These are phyloP conservation scores for Penicillium sp. DNA, from an alignment of 2,329 filamentous ascomycete species.

Conservation along the genomic window DNA sequence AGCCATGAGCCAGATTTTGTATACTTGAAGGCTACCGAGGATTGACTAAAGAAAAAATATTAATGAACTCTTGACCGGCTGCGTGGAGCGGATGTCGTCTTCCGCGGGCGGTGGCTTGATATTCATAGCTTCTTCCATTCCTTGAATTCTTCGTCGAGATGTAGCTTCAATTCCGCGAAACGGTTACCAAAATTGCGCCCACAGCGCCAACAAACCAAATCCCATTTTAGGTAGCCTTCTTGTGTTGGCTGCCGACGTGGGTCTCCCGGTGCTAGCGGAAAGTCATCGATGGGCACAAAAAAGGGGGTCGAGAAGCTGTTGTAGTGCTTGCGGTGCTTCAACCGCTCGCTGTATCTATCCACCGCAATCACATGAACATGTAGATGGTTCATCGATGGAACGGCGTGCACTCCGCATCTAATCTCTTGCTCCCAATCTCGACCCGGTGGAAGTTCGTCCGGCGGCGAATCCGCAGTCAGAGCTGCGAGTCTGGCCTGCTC, in stretches of 20 bases:
- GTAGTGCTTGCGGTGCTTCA: conserved; percentile 84
- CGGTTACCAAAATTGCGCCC: conserved; percentile 64
- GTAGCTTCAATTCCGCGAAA: conserved; percentile 68
- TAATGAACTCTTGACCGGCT: background rate
- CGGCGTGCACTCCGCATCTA: conserved; percentile 72
- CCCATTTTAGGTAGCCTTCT: conserved; percentile 55
- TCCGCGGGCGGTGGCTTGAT: background rate
- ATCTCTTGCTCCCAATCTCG: conserved; percentile 75
- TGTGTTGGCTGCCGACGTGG: conserved; percentile 51
- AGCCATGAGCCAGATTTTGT: conserved; percentile 2
- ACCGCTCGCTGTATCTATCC: conserved; percentile 65
- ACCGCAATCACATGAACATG: conserved; percentile 82
- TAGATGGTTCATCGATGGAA: conserved; percentile 85
- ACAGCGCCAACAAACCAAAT: conserved; percentile 82
- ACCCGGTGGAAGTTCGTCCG: conserved; percentile 58
- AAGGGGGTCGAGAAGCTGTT: conserved; percentile 86
- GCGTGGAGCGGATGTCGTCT: background rate
- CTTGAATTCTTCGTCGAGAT: conserved; percentile 69
- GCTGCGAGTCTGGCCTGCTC: conserved; percentile 62
- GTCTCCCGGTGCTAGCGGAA: conserved; percentile 66
- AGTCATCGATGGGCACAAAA: conserved; percentile 70
- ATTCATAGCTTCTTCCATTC: conserved; percentile 62
- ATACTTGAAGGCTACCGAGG: conserved; percentile 3
- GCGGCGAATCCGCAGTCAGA: conserved; percentile 50
- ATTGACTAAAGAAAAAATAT: background rate